phyloP scores from a whole-genome alignment of 176 grass and related monocot species.

The Raddia guianensis region DNA sequence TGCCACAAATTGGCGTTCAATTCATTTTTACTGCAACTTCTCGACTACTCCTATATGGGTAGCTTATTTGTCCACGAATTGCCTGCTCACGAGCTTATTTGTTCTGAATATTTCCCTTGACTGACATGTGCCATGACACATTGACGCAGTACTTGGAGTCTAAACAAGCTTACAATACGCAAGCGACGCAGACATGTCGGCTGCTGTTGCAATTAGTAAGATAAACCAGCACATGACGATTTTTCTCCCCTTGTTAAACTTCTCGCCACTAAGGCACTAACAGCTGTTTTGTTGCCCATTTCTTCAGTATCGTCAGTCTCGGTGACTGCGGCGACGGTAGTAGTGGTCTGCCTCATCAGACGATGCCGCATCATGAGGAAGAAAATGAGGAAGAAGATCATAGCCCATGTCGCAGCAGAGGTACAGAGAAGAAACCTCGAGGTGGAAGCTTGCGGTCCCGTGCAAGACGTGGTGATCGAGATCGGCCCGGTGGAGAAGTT shows the following conservation, averaged over 20 bases:
- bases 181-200: conserved; percentile 20
- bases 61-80: neutral
- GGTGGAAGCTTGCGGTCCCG: neutral
- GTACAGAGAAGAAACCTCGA: neutral
- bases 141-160: neutral
- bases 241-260: neutral
- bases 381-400: conserved; percentile 37
- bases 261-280: neutral
- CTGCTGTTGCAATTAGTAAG: conserved; percentile 20
- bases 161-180: neutral
- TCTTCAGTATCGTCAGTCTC: conserved; percentile 34
- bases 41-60: neutral
- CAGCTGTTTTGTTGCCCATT: neutral
- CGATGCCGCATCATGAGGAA: neutral
- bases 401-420: neutral
- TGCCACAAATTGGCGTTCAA: neutral
- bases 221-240: neutral
- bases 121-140: conserved; percentile 15
- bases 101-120: neutral
- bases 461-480: conserved; percentile 48
- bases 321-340: neutral
- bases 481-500: conserved; percentile 56
- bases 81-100: neutral
- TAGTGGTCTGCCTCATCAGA: conserved; percentile 18
- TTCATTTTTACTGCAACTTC: neutral